Evolutionary conservation across 78 protist genomes (phyloP).

Genomic region (Dictyostelium purpureum): DNA sequence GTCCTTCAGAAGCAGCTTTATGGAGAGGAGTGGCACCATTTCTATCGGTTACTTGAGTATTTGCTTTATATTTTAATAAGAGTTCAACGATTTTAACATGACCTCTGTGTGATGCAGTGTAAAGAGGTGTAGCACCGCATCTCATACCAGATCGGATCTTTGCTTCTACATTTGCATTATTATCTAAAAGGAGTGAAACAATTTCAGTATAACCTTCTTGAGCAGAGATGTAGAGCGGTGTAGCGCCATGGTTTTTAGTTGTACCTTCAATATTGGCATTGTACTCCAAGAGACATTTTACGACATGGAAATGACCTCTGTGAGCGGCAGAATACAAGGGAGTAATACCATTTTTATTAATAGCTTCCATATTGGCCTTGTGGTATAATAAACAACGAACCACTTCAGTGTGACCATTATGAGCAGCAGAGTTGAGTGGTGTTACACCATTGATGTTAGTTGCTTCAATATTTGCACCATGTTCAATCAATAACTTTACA

Average conservation of each 20-base stretch:
- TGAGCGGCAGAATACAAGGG: constrained; percentile 73
- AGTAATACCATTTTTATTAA: constrained; percentile 76
- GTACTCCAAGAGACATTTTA: constrained; percentile 42
- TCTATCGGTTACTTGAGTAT: constrained; percentile 76
- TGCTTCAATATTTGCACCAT: constrained; percentile 70
- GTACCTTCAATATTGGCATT: constrained; percentile 76
- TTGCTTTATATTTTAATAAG: constrained; percentile 13
- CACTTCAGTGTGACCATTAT: constrained; percentile 76
- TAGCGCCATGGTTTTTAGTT: constrained; percentile 74
- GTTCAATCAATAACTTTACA: constrained; percentile 28
- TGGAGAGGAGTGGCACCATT: constrained; percentile 73
- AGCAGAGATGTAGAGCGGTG: constrained; percentile 64
- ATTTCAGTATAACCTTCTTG: constrained; percentile 72
- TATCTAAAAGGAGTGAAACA: constrained; percentile 24
- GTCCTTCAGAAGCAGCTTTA: constrained; percentile 73
- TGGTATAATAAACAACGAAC: constrained; percentile 34
- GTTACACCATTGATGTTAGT: constrained; percentile 74
- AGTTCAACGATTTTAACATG: constrained; percentile 69
- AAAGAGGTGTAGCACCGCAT: constrained; percentile 74
- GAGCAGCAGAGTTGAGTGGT: constrained; percentile 75
- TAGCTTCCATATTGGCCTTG: constrained; percentile 71
- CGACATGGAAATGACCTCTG: constrained; percentile 69
- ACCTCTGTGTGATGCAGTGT: constrained; percentile 68
- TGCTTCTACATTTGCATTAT: constrained; percentile 72
- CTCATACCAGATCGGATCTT: constrained; percentile 77